Base-by-base conservation (phyloP, 2,329 filamentous ascomycete genomes). In the Talaromyces albobiverticillius region DNA sequence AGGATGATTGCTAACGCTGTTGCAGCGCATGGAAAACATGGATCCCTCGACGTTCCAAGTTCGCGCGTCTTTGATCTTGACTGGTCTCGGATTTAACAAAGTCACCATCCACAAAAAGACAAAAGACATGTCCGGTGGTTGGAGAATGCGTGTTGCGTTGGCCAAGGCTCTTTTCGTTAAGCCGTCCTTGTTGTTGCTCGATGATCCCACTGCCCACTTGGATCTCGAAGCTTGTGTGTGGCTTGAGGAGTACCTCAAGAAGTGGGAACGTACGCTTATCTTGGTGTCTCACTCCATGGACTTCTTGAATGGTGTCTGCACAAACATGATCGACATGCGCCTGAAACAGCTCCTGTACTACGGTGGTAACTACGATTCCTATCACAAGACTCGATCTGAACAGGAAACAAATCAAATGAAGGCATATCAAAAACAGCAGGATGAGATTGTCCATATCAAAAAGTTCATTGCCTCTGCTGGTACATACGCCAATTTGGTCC, bases 111-210 rank as follows among this genome's bases (percentile, higher is more conserved):
- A 95, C 76, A 99, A 99, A 85, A 96, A 95, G 86, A 99, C 95
- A 67, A 99, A 97, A 84, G 95, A 99, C 75, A 99, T 99, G 95
- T 99, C 94, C 62, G 94, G 94, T 90, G 94, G 94, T 66, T 99
- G 94, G 94, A 87, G 93, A 82, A 99, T 99, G 94, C 90, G 95
- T 83, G 94, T 99, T 56, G 94, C 94, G 55, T 86, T 99, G 58
- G 94, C 83, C 71, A 96, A 97, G 82, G 94, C 94, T 55, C 87
- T 99, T 51, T 99, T 99, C 80, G 93, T 99, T 78, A 95, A 95
- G 83, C 94, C 95, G 32, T 94, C 91, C 16, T 82, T 99, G 55
- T 85, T 99, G 48, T 83, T 99, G 62, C 91, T 99, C 67, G 94
- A 99, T 72, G 94, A 99, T 80, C 94, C 94, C 41, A 99, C 94